Percentiles rank a stretch among this genome's conserved stretches.
Conservation (phyloP, 2,329 filamentous ascomycete genomes). For the Stemphylium vesicarium region DNA sequence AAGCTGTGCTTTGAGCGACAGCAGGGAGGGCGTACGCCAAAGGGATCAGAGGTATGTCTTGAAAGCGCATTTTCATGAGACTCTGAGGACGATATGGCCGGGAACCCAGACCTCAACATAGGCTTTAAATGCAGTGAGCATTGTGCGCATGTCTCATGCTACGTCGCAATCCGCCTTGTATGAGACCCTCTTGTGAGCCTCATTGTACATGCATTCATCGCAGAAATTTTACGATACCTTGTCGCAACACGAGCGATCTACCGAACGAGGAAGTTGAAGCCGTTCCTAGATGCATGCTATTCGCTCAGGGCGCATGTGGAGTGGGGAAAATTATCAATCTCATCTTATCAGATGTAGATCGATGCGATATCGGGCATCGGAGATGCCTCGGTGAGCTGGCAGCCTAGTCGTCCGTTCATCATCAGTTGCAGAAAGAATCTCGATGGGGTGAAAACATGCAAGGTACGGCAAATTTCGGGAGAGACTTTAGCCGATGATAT, state of each 20-base stretch:
- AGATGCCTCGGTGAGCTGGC: neutral
- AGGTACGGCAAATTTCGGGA: no score
- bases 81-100: neutral
- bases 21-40: neutral
- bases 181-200: neutral
- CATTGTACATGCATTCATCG: neutral
- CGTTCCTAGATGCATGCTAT: neutral
- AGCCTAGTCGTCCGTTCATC: no score
- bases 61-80: neutral
- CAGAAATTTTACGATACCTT: conserved; percentile 2
- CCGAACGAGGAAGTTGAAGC: neutral
- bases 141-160: neutral
- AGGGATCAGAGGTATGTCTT: neutral
- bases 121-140: neutral
- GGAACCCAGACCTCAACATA: neutral
- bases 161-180: neutral
- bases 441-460: no score
- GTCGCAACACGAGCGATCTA: neutral
- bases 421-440: no score
- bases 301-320: neutral
- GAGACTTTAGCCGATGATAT: no score
- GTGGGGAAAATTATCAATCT: neutral
- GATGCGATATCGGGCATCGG: conserved; percentile 1
- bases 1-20: neutral
- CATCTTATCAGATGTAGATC: conserved; percentile 7